Base-by-base conservation (phyloP, 2,329 filamentous ascomycete genomes). In the Xylaria sp. region DNA sequence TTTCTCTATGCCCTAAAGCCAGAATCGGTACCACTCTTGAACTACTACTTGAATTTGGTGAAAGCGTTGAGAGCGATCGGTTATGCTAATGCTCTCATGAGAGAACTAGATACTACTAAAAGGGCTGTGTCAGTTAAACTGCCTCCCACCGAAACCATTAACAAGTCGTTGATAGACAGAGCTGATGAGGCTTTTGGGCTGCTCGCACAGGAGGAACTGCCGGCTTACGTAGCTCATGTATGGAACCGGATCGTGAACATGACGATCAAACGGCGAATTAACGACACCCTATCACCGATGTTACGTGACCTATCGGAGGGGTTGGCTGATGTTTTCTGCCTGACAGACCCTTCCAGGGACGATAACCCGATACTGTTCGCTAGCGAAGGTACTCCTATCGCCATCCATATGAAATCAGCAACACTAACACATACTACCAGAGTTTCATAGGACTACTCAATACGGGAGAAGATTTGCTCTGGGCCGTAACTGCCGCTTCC, bases 331-430 rank as follows among this genome's bases (percentile, higher is more conserved):
- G 90, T 92, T 0, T 94, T 93, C 72, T 94, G 91, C 74, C 77
- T 94, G 61, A 92, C 90, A 0, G 92, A 94, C 75, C 90, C 92
- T 9, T 91, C 89, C 1, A 82, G 90, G 64, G 82, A 85, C 1
- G 92, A 93, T 68, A 93, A 93, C 74, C 92, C 91, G 0, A 92
- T 94, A 66, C 87, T 93, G 1, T 92, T 93, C 77, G 90, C 90
- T 6, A 93, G 90, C 3, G 89, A 92, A 83, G 89, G 89, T 91
- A 66, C 27, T 20, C 20, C 49, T 22, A 9, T 47, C 56, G 1
- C 15, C 17, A 3, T 27, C n/a, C 27, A 42, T 59, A 15, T 57
- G 50, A 39, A 53, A 50, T 17, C 27, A 39, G 15, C 42, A 31
- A 38, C 11, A 54, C 65, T 72, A 59, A 72, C 51, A 44, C 17